Evolutionary conservation across 2,329 filamentous ascomycete species (phyloP).

Genomic region (Penicillium verrucosum): DNA sequence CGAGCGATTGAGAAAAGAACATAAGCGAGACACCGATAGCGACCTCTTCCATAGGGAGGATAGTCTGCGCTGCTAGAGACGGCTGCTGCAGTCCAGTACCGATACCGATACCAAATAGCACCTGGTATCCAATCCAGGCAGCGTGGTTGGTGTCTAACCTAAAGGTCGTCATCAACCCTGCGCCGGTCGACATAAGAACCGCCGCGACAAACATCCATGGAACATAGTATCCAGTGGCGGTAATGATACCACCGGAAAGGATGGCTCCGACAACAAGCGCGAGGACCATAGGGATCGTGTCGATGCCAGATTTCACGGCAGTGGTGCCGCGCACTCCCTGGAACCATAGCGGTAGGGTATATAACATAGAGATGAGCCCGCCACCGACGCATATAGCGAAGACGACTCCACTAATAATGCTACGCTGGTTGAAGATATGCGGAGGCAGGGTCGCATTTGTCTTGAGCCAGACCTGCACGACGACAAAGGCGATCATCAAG

Average conservation of each 20-base stretch:
- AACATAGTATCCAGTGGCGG: slow-evolving; percentile 39
- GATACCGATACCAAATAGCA: slow-evolving; percentile 18
- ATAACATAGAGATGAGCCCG: slow-evolving; percentile 41
- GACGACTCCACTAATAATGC: slow-evolving; percentile 31
- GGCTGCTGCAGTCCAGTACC: slow-evolving; percentile 20
- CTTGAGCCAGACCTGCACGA: slow-evolving; percentile 46
- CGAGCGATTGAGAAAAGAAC: slow-evolving; percentile 20
- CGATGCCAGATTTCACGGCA: slow-evolving; percentile 47
- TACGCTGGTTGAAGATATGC: slow-evolving; percentile 49
- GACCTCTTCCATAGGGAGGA: slow-evolving; percentile 14
- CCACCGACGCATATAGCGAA: slow-evolving; percentile 39
- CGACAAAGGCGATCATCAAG: slow-evolving; percentile 42
- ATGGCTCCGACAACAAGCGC: slow-evolving; percentile 36
- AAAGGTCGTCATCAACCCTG: slow-evolving; percentile 20
- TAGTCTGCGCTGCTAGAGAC: slow-evolving; percentile 17
- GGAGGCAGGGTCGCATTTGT: slow-evolving; percentile 52
- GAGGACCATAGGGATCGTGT: slow-evolving; percentile 41
- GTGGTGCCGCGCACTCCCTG: slow-evolving; percentile 45
- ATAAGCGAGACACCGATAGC: slow-evolving; percentile 19
- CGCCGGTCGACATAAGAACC: slow-evolving; percentile 15
- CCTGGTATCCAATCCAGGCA: slow-evolving; percentile 22
- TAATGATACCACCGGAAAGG: slow-evolving; percentile 31
- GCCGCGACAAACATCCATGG: slow-evolving; percentile 37
- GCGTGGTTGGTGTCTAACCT: slow-evolving; percentile 13
- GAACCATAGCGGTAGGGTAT: slow-evolving; percentile 48